Conservation (phyloP, 2,329 filamentous ascomycete species). For the Cladosporium sp. region DNA sequence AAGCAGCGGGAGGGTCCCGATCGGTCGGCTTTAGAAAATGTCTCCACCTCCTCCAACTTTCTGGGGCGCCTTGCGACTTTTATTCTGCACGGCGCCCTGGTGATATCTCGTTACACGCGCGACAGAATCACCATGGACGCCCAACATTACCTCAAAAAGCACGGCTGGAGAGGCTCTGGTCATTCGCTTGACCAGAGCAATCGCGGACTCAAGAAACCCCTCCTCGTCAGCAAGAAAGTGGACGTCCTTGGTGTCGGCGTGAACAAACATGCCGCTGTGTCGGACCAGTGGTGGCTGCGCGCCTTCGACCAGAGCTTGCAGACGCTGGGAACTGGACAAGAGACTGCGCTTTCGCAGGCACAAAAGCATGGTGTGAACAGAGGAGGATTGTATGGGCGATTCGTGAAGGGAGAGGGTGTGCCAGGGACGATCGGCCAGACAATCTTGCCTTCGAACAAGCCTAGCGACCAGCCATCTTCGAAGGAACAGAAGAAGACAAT, state of each 20-base stretch:
- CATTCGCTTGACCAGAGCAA: conserved; percentile 73
- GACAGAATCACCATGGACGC: conserved; percentile 61
- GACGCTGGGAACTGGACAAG: conserved; percentile 59
- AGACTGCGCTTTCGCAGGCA: conserved; percentile 45
- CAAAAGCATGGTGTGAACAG: conserved; percentile 41
- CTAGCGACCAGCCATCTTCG: neutral
- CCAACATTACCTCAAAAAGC: conserved; percentile 70
- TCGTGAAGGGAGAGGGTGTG: conserved; percentile 75
- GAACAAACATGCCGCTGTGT: conserved; percentile 56
- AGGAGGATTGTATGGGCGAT: conserved; percentile 70
- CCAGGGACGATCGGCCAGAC: conserved; percentile 56
- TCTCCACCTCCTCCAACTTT: neutral
- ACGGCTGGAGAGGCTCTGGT: conserved; percentile 86
- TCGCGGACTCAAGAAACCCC: conserved; percentile 73
- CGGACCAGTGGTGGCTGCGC: conserved; percentile 94
- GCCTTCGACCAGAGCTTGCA: conserved; percentile 89
- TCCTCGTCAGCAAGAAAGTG: conserved; percentile 75
- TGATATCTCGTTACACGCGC: neutral
- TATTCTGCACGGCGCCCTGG: neutral
- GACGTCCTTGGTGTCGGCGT: conserved; percentile 77
- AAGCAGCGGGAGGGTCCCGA: no score
- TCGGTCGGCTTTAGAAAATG: neutral
- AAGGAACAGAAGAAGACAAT: neutral
- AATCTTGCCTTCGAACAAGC: conserved; percentile 6
- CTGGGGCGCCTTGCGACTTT: neutral